A percentile compares a stretch with the other conserved stretches of the same genome.
Evolutionary conservation across 2,329 filamentous ascomycete genomes (phyloP).

Genomic region (Penicillium palitans): DNA sequence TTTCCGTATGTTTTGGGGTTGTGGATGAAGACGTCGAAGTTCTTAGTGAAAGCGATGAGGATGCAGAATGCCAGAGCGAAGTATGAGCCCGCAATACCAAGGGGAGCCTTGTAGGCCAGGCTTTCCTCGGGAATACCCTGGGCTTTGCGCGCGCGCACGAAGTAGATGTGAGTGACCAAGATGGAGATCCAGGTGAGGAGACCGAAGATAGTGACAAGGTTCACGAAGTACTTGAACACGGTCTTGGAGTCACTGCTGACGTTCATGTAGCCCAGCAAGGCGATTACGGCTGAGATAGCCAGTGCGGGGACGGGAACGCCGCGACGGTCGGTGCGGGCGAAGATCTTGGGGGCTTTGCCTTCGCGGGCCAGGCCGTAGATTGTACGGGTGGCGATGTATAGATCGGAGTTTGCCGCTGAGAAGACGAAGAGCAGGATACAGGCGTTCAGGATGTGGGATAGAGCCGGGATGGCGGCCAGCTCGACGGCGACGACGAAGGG

Average conservation of each 20-base stretch:
- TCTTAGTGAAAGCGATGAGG: slow-evolving; percentile 78
- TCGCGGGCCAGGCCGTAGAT: slow-evolving; percentile 72
- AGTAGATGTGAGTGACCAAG: slow-evolving; percentile 66
- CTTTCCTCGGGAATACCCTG: slow-evolving; percentile 58
- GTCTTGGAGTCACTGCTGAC: slow-evolving; percentile 57
- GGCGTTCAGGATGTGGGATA: slow-evolving; percentile 70
- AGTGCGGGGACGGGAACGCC: slow-evolving; percentile 71
- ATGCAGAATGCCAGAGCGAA: slow-evolving; percentile 68
- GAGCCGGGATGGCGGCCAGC: slow-evolving; percentile 60
- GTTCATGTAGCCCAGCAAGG: slow-evolving; percentile 68
- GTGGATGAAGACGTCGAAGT: slow-evolving; percentile 69
- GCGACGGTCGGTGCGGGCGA: slow-evolving; percentile 68
- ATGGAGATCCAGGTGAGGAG: slow-evolving; percentile 68
- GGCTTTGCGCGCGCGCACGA: slow-evolving; percentile 62
- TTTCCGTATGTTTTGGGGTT: slow-evolving; percentile 47
- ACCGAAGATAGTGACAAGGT: slow-evolving; percentile 67
- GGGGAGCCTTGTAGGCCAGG: slow-evolving; percentile 67
- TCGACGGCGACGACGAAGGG: slow-evolving; percentile 75
- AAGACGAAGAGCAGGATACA: slow-evolving; percentile 76
- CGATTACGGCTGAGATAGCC: slow-evolving; percentile 60
- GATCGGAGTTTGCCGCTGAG: slow-evolving; percentile 73
- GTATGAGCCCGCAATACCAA: slow-evolving; percentile 70
- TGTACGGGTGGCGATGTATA: slow-evolving; percentile 73
- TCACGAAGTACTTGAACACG: slow-evolving; percentile 67
- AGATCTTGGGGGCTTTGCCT: slow-evolving; percentile 69